Conservation (phyloP, 2,329 filamentous ascomycete genomes). For the Cytospora mali region DNA sequence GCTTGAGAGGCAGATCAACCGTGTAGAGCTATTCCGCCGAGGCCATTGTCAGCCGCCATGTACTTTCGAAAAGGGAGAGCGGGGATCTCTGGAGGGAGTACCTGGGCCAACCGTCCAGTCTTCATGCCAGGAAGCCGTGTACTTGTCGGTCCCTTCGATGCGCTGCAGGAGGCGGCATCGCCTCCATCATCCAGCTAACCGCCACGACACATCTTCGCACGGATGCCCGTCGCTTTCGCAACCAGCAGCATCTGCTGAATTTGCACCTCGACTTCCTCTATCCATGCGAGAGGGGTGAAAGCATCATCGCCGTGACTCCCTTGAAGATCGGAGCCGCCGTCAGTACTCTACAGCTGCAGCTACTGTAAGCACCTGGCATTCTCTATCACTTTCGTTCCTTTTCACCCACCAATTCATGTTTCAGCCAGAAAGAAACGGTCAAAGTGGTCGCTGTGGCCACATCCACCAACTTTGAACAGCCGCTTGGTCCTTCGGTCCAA, state of each 20-base stretch:
- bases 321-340: slow-evolving; percentile 31
- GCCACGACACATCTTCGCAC: slow-evolving; percentile 32
- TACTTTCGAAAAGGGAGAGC: too few species aligned
- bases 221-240: slow-evolving; percentile 5
- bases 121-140: too few species aligned
- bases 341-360: slow-evolving; percentile 33
- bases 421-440: slow-evolving; percentile 26
- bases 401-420: too few species aligned
- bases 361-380: too few species aligned
- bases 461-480: slow-evolving; percentile 33
- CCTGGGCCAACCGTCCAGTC: too few species aligned
- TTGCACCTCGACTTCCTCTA: slow-evolving; percentile 36
- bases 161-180: too few species aligned
- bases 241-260: slow-evolving; percentile 34
- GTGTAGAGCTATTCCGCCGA: too few species aligned
- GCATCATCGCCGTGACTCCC: slow-evolving; percentile 29
- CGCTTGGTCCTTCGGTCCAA: slow-evolving; percentile 30
- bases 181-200: slow-evolving; percentile 33
- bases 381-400: too few species aligned
- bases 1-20: too few species aligned
- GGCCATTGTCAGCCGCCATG: too few species aligned
- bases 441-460: slow-evolving; percentile 32
- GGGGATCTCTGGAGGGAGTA: too few species aligned
- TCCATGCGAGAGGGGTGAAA: slow-evolving; percentile 30
- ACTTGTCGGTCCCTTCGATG: too few species aligned